Base-by-base conservation (phyloP, 2,329 filamentous ascomycete genomes). In the Zasmidium angulare region DNA sequence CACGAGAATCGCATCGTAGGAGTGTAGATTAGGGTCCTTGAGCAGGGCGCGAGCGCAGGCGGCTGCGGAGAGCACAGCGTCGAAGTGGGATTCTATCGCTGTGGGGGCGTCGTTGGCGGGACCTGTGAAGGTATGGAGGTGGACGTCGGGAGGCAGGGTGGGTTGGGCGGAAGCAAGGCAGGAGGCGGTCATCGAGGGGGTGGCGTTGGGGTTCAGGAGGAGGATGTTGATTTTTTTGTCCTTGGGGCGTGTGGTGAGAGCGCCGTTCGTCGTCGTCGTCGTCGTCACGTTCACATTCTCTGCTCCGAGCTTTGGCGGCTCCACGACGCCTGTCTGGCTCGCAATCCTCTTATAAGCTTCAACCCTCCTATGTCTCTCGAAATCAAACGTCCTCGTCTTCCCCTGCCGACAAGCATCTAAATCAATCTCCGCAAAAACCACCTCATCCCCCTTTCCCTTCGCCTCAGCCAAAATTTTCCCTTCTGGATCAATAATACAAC, bases 41-140 rank as follows among this genome's bases (percentile, higher is more conserved):
- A 43, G 36, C 7, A 43, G 19, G 29, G 31, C 14, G n/a, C 26
- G 24, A 7, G 19, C 19, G n/a, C 19, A n/a, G 12, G 26, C 23
- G 9, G 80, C 81, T 0, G 81, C 77, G 3, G 78, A 81, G 59
- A 83, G 77, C 46, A 82, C 74, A 49, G 76, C 78, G 68, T 84
- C 81, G 23, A 80, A 76, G 55, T 74, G 72, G 43, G 78, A 76
- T 70, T 84, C 81, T 26, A 84, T 79, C 1, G 81, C 81, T 14
- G 77, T 79, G 0, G 81, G 81, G 0, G 79, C 76, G 1, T 51
- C 29, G 78, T 68, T 78, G 21, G 75, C 64, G 0, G 82, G 79
- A 0, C 79, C 75, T 3, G 82, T 84, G 71, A 84, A 83, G 21
- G 78, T 79, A 11, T 76, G 74, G 0, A 84, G 74, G 29, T 74